A percentile compares a stretch with the other conserved stretches of the same genome.
Conservation (phyloP, 1,284 basidiomycete species). For the Gymnopus androsaceus region DNA sequence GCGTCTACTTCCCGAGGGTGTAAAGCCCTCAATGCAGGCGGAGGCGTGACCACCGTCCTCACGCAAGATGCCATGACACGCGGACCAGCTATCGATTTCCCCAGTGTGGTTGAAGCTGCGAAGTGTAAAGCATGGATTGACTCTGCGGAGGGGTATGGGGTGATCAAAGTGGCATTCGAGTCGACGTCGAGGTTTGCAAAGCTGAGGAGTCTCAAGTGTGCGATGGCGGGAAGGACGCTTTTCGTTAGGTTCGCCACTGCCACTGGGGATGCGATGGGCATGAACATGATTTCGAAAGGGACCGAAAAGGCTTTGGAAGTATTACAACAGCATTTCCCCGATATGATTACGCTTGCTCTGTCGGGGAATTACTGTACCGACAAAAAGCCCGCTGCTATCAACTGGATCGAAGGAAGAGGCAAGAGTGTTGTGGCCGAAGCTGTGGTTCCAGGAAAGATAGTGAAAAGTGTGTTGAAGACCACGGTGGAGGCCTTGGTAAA, state of each 20-base stretch:
- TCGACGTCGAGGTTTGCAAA: constrained; percentile 91
- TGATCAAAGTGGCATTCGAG: constrained; percentile 89
- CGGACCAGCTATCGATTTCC: constrained; percentile 97
- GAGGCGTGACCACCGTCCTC: constrained; percentile 93
- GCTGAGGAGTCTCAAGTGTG: constrained; percentile 81
- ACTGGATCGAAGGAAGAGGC: constrained; percentile 99
- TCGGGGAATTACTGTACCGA: constrained; percentile 99
- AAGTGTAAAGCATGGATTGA: constrained; percentile 90
- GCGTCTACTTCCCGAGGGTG: constrained; percentile 96
- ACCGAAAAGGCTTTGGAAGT: constrained; percentile 91
- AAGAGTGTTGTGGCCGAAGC: constrained; percentile 98
- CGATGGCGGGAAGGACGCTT: constrained; percentile 88
- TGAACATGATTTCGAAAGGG: constrained; percentile 99
- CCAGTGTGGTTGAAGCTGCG: constrained; percentile 77
- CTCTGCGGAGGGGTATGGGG: constrained; percentile 76
- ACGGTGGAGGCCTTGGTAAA: constrained; percentile 90
- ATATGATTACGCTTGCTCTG: constrained; percentile 92
- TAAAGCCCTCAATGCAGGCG: constrained; percentile 95
- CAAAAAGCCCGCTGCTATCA: constrained; percentile 99
- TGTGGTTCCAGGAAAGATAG: constrained; percentile 85
- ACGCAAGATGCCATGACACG: constrained; percentile 97
- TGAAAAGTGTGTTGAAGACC: constrained; percentile 93
- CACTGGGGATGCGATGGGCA: constrained; percentile 99
- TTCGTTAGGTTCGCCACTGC: constrained; percentile 95
- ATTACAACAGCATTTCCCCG: constrained; percentile 83